Base-by-base conservation (phyloP, 2,329 filamentous ascomycete genomes). In the Pseudogymnoascus sp. region DNA sequence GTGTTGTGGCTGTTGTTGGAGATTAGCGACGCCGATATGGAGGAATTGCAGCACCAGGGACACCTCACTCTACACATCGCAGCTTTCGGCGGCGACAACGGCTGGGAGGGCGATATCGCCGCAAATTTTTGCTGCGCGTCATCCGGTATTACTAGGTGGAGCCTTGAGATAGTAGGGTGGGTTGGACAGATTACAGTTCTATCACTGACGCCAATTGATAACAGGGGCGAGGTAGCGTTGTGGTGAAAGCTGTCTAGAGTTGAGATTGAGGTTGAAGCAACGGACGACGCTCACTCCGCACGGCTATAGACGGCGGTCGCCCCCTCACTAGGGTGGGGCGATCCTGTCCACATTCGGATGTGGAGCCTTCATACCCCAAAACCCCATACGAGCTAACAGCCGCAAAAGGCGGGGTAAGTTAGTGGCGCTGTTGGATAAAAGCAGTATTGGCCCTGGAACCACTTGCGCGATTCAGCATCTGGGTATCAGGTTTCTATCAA, bases 61-160 rank as follows among this genome's bases (percentile, higher is more conserved):
- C n/a, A 21, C 16, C 52, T 61, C 38, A 63, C 61, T 18, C 33
- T 23, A 23, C 61, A 41, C 61, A 63, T 23, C 31, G 31, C 18
- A 41, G 31, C 49, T 63, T 63, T 33, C 61, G n/a, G 7, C 35
- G 61, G 18, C 61, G 61, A 61, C 61, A 63, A 21, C 61, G 45
- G 45, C 52, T 61, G 52, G 52, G 55, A 63, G n/a, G 61, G 18
- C 61, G 61, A 21, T 60, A 63, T 60, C 33, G 49, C 33, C 49
- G 61, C n/a, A 49, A 33, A 9, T 37, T 59, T 35, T 40, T 40
- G n/a, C 37, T 35, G 23, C 23, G 25, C 18, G 25, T 31, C 21
- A 33, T 28, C 18, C 58, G 35, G 12, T 31, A 23, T 21, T 23
- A 60, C 58, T 23, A 12, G 12, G 21, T 23, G 58, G 25, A 23